phyloP scores from a whole-genome alignment of 2,329 filamentous ascomycete species.

The Sporothrix pallida region DNA sequence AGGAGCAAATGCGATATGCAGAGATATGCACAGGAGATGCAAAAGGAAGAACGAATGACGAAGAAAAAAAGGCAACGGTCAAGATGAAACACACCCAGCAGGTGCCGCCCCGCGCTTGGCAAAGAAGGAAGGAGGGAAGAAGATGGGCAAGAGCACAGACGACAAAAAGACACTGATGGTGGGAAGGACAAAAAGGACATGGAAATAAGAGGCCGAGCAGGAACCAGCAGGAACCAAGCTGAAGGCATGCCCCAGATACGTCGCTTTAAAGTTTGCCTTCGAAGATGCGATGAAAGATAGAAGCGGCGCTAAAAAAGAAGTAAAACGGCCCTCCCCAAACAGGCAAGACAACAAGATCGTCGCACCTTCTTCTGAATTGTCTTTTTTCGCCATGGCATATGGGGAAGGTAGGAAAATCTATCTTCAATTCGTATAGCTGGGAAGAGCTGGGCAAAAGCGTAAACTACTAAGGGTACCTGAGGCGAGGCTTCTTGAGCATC shows the following conservation, averaged over 20 bases:
- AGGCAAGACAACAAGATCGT: neutral
- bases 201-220: too few relatives aligned
- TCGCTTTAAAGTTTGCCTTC: slow-evolving; percentile 15
- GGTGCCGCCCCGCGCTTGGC: neutral
- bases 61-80: neutral
- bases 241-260: neutral
- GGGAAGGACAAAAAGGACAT: neutral
- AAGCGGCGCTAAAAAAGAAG: slow-evolving; percentile 8
- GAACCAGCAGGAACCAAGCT: too few relatives aligned
- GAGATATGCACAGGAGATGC: too few relatives aligned
- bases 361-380: neutral
- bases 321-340: neutral
- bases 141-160: too few relatives aligned
- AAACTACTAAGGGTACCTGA: too few relatives aligned
- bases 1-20: neutral
- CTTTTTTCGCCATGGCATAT: neutral
- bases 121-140: neutral
- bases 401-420: too few relatives aligned
- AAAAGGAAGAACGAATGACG: neutral
- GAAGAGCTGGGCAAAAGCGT: too few relatives aligned
- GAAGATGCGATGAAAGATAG: slow-evolving; percentile 13
- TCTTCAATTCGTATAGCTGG: too few relatives aligned
- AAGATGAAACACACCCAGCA: neutral
- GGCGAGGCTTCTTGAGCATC: too few relatives aligned
- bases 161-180: neutral